A percentile compares a stretch with the other conserved stretches of the same genome.
These are phyloP conservation scores for Metschnikowia reukaufii DNA, from an alignment of 805 yeast genomes.

Conservation along the genomic window DNA sequence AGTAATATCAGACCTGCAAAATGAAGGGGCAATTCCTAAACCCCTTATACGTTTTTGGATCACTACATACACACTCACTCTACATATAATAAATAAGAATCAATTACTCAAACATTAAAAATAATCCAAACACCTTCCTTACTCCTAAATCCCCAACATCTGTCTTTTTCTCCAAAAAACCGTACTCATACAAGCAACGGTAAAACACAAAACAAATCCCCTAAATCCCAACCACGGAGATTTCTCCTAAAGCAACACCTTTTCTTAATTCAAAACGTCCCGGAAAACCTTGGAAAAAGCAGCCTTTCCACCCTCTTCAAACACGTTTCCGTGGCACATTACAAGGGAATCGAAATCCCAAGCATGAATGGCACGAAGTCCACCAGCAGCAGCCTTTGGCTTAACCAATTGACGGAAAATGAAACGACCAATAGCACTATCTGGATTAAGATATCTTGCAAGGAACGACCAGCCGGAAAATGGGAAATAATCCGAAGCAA, in stretches of 20 bases:
- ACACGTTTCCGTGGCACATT: slow-evolving; percentile 25
- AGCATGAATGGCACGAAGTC: slow-evolving; percentile 22
- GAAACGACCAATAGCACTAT: slow-evolving; percentile 35
- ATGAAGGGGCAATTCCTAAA: no score
- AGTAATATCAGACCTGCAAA: no score
- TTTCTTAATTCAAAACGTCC: slow-evolving; percentile 1
- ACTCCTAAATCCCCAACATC: no score
- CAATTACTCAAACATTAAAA: no score
- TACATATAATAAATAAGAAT: no score
- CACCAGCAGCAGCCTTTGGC: slow-evolving; percentile 12
- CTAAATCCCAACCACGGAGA: background rate
- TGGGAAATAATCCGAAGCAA: slow-evolving; percentile 40
- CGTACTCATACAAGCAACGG: no score
- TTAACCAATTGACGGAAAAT: slow-evolving; percentile 27
- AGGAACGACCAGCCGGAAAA: slow-evolving; percentile 45
- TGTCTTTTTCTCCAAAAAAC: no score
- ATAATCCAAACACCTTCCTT: no score
- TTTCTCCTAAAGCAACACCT: background rate
- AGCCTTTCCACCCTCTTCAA: slow-evolving; percentile 17
- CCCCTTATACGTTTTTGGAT: no score
- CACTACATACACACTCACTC: no score
- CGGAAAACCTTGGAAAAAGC: slow-evolving; percentile 19
- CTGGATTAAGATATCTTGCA: slow-evolving; percentile 43
- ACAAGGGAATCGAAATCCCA: slow-evolving; percentile 30
- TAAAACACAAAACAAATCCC: background rate